Base-by-base conservation (phyloP, 306 rosid species). In the Castanea mollissima region DNA sequence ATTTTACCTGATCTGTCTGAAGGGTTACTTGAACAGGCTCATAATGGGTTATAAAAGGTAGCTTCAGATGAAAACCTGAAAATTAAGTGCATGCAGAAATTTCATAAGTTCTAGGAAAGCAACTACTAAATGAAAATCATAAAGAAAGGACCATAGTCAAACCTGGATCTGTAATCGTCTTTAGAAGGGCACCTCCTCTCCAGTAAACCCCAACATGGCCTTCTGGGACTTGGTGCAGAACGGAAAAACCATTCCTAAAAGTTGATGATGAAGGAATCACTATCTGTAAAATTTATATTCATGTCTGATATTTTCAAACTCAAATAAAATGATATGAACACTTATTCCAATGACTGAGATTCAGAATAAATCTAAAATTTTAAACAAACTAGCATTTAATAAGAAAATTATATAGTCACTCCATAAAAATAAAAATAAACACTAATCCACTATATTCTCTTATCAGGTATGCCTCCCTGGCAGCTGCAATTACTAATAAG, bases 201-300 rank as follows among this genome's bases (percentile, higher is more conserved):
- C 99, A 95, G 78, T 92, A 95, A 59, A 83, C 99, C 52, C 99
- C 99, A 4, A 92, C 99, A 79, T 95, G 96, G 31, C 99, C 99
- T 86, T 95, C 99, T 0, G 98, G 99, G 68, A 95, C 98, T 91
- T 95, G 99, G 88, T 95, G 99, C 82, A 95, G 31, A 82, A 92
- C 52, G 34, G 98, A 76, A 23, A 92, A 56, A 72, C 83, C 59
- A 81, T 76, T 86, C 77, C 55, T 75, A 44, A 76, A 46, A 76
- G 74, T 41, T 76, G 95, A 69, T 49, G 85, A 65, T 5, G 98
- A 73, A 49, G 92, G 88, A 79, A 95, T 69, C 83, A 86, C 70
- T 59, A 85, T 62, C 99, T 92, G 80, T 23, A 87, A 74, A 64
- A 54, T 67, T 35, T 35, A 74, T 76, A 65, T 71, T 69, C 74